A percentile compares a stretch with the other conserved stretches of the same genome.
These are phyloP conservation scores for Cryptococcus floricola DNA, from an alignment of 1,284 basidiomycete species.

Conservation along the genomic window DNA sequence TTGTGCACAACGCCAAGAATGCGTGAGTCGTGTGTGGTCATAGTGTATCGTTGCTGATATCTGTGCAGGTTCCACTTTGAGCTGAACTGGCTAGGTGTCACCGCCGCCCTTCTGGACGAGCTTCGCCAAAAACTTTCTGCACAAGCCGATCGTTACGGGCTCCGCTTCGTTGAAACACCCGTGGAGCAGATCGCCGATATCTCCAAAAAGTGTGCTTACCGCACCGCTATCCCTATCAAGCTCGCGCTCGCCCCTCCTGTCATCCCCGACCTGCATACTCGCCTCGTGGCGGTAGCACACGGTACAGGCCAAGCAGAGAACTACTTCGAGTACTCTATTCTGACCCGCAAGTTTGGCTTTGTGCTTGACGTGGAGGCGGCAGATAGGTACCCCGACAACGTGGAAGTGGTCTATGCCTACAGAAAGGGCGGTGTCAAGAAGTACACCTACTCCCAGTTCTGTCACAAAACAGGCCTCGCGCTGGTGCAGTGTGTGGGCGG, in stretches of 20 bases:
- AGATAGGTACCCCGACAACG: conserved; percentile 66
- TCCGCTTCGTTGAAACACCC: conserved; percentile 88
- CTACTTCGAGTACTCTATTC: conserved; percentile 76
- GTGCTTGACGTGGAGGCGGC: conserved; percentile 81
- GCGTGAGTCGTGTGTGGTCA: conserved; percentile 51
- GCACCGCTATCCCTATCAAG: conserved; percentile 76
- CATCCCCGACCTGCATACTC: conserved; percentile 63
- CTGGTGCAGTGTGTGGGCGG: conserved; percentile 82
- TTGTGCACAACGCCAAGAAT: conserved; percentile 83
- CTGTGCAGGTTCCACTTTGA: conserved; percentile 74
- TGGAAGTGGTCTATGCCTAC: conserved; percentile 87
- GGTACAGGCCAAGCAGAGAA: conserved; percentile 56
- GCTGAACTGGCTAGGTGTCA: conserved; percentile 94
- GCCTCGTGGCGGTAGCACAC: conserved; percentile 56
- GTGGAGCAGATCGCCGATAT: conserved; percentile 80
- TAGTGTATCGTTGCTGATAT: not conserved
- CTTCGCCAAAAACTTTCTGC: conserved; percentile 78
- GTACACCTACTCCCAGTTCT: conserved; percentile 80
- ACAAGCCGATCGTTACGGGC: conserved; percentile 81
- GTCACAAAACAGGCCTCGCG: conserved; percentile 78
- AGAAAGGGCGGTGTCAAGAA: conserved; percentile 56
- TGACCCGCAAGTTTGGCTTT: conserved; percentile 68
- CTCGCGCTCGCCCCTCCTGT: conserved; percentile 68
- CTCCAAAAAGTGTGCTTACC: conserved; percentile 75
- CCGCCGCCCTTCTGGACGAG: conserved; percentile 92